Percentiles rank a stretch among this genome's conserved stretches.
These are phyloP conservation scores for Geosmithia morbida DNA, from an alignment of 2,329 filamentous ascomycete genomes.

Conservation along the genomic window DNA sequence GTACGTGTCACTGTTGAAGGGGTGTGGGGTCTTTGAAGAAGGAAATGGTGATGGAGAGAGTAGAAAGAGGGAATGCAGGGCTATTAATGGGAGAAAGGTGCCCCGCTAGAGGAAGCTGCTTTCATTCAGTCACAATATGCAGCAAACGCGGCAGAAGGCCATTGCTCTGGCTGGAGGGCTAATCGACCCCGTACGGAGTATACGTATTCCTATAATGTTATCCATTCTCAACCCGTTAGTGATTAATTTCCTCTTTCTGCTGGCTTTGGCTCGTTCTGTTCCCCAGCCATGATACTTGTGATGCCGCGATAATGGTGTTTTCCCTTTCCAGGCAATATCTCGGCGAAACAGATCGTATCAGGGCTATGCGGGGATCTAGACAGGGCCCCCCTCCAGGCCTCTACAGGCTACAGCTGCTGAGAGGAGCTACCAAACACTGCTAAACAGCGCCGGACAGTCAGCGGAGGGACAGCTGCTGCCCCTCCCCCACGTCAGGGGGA, in stretches of 20 bases:
- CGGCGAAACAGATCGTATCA: neutral
- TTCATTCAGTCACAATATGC: neutral
- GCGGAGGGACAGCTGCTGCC: no score
- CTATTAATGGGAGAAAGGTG: constrained; percentile 9
- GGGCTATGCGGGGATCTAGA: neutral
- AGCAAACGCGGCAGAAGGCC: neutral
- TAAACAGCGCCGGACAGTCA: no score
- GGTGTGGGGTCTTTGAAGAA: neutral
- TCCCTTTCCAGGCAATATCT: neutral
- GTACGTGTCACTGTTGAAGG: neutral
- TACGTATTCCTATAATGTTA: no score
- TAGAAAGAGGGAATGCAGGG: constrained; percentile 1
- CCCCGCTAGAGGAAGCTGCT: neutral
- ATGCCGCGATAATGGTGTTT: neutral
- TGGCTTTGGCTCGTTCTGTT: no score
- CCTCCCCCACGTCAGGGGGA: no score
- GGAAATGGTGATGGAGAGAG: neutral
- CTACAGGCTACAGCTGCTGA: neutral
- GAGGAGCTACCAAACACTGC: neutral
- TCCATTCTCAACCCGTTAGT: no score
- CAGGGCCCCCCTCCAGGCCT: neutral
- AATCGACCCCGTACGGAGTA: no score
- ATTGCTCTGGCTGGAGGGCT: no score
- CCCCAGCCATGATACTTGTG: neutral
- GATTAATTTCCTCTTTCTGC: no score